Conservation (phyloP, 2,329 filamentous ascomycete species). For the Lachnellula suecica region DNA sequence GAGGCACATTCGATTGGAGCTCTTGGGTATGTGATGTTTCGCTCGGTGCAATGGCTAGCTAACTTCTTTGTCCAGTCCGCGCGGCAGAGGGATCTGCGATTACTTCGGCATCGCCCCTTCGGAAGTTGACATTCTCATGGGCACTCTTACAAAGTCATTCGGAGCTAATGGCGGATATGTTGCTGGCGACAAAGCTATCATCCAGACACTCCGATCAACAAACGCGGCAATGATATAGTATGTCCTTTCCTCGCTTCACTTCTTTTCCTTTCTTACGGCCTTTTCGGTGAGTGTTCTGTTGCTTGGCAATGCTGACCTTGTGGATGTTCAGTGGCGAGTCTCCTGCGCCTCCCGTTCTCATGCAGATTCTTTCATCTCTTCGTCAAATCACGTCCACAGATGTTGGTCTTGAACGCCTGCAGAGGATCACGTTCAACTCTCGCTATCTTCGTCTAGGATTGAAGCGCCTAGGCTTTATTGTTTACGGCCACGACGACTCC, state of each 20-base stretch:
- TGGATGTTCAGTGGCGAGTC: too few species aligned
- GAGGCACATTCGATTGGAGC: conserved; percentile 94
- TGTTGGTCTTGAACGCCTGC: conserved; percentile 79
- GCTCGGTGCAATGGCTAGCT: neutral
- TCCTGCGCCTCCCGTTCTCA: conserved; percentile 78
- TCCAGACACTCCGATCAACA: conserved; percentile 80
- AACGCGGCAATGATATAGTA: conserved; percentile 83
- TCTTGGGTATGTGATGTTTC: conserved; percentile 45
- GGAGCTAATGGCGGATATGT: conserved; percentile 95
- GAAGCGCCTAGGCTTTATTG: conserved; percentile 91
- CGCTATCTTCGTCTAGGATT: conserved; percentile 93
- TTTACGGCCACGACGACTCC: conserved; percentile 94
- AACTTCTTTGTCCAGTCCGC: conserved; percentile 48
- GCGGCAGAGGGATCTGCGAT: conserved; percentile 88
- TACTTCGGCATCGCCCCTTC: conserved; percentile 86
- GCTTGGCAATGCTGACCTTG: too few species aligned
- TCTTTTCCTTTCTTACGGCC: too few species aligned
- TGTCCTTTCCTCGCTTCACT: too few species aligned
- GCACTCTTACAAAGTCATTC: conserved; percentile 94
- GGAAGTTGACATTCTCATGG: conserved; percentile 93
- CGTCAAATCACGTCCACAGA: conserved; percentile 79
- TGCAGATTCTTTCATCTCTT: conserved; percentile 83
- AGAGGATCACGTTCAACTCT: conserved; percentile 94
- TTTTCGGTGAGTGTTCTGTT: too few species aligned
- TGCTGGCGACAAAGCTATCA: conserved; percentile 79